phyloP scores from a whole-genome alignment of 2,329 filamentous ascomycete genomes.

The Cladosporium halotolerans region DNA sequence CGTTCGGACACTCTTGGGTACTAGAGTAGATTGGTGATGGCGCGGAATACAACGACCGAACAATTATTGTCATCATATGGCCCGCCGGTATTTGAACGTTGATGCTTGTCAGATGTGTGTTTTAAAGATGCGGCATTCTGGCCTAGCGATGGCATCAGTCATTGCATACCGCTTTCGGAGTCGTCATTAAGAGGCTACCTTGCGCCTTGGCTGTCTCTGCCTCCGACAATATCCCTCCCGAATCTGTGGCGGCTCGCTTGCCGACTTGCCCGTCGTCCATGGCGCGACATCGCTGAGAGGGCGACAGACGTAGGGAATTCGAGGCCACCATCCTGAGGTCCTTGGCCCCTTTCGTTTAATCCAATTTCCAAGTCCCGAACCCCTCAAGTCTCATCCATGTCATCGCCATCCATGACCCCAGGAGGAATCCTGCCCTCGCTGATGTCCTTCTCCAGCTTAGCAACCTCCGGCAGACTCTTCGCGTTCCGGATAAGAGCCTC shows the following conservation, averaged over 20 bases:
- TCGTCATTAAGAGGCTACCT: neutral
- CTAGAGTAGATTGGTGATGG: neutral
- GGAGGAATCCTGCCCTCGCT: constrained; percentile 77
- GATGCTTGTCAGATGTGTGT: neutral
- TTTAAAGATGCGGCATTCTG: neutral
- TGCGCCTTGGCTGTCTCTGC: neutral
- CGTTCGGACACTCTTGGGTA: neutral
- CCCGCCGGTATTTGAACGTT: neutral
- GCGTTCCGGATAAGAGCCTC: constrained; percentile 84
- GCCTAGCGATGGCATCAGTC: neutral
- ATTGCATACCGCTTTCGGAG: neutral
- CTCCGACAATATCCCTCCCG: no score
- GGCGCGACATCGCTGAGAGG: no score
- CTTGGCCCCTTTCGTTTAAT: neutral
- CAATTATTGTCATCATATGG: neutral
- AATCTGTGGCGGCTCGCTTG: no score
- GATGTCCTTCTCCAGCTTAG: constrained; percentile 81
- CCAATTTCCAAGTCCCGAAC: neutral
- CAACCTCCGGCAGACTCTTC: constrained; percentile 84
- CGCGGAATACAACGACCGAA: neutral
- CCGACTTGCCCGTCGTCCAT: no score
- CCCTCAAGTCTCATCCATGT: constrained; percentile 30
- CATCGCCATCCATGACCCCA: constrained; percentile 24
- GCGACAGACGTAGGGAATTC: no score
- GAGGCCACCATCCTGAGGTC: no score